A percentile compares a stretch with the other conserved stretches of the same genome.
Evolutionary conservation across 2,329 filamentous ascomycete species (phyloP).

Genomic region (Ophiostoma piceae): DNA sequence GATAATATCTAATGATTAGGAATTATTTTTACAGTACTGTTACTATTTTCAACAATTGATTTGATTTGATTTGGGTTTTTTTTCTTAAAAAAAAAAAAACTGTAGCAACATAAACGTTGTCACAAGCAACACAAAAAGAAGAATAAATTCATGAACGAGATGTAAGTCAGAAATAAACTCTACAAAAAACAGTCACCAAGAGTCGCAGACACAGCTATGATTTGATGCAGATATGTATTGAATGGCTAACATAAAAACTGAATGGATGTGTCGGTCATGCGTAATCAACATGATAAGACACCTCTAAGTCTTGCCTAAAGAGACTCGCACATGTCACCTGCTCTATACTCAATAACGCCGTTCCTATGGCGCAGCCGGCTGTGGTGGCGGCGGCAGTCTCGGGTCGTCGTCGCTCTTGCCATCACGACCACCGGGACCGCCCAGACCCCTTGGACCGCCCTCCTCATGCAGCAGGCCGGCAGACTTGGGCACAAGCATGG

Average conservation of each 20-base stretch:
- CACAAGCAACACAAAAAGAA: background rate
- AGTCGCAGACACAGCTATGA: too few species aligned
- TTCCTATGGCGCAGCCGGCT: slow-evolving; percentile 23
- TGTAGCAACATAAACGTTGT: too few species aligned
- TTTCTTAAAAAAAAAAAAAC: too few species aligned
- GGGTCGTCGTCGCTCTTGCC: slow-evolving; percentile 20
- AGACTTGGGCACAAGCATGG: slow-evolving; percentile 60
- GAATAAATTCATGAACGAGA: background rate
- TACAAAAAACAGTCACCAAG: too few species aligned
- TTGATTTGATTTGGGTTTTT: too few species aligned
- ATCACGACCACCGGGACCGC: background rate
- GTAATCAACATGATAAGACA: background rate
- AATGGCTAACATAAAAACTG: background rate
- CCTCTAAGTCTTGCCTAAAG: background rate
- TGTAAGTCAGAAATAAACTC: too few species aligned
- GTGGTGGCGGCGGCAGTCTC: slow-evolving; percentile 25
- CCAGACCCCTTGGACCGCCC: slow-evolving; percentile 21
- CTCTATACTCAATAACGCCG: too few species aligned
- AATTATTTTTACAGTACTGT: too few species aligned
- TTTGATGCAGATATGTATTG: background rate
- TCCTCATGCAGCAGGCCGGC: slow-evolving; percentile 39
- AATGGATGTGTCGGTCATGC: background rate
- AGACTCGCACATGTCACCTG: background rate
- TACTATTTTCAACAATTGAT: too few species aligned
- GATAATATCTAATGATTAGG: too few species aligned